Conservation (phyloP, 116 monocot genomes). For the Iris pallida region DNA sequence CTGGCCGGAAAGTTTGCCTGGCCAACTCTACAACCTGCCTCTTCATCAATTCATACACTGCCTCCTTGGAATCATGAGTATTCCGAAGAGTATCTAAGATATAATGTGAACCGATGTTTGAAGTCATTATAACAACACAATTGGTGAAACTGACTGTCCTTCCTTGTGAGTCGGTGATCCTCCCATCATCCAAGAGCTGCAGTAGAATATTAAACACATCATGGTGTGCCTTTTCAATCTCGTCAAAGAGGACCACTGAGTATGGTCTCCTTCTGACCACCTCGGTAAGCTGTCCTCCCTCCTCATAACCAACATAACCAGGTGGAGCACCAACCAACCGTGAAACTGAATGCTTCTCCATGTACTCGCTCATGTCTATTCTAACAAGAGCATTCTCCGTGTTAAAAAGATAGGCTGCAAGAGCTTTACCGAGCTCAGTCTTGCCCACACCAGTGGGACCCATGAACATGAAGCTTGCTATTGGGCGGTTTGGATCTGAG, state of each 20-base stretch:
- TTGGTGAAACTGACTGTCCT: constrained; percentile 85
- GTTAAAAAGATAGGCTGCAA: constrained; percentile 72
- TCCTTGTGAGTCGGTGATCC: constrained; percentile 89
- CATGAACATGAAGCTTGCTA: constrained; percentile 97
- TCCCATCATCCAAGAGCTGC: constrained; percentile 89
- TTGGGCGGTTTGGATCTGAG: constrained; percentile 81
- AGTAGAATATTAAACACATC: constrained; percentile 90
- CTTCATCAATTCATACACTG: constrained; percentile 81
- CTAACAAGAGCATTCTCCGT: constrained; percentile 83
- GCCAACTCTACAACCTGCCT: constrained; percentile 68
- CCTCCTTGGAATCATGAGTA: constrained; percentile 60
- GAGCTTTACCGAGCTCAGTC: constrained; percentile 83
- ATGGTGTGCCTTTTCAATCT: constrained; percentile 91
- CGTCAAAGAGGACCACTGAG: constrained; percentile 87
- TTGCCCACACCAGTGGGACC: constrained; percentile 98
- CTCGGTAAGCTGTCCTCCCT: constrained; percentile 91
- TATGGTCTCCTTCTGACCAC: constrained; percentile 73
- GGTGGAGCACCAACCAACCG: constrained; percentile 85
- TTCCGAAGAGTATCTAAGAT: constrained; percentile 71
- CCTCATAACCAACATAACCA: constrained; percentile 91
- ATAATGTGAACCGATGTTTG: constrained; percentile 80
- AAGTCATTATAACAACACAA: constrained; percentile 85
- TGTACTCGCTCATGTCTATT: constrained; percentile 95
- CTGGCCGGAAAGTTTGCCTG: constrained; percentile 69
- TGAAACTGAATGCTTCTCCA: constrained; percentile 93